Conservation (phyloP, 768 basidiomycete genomes). For the Russula emetica region DNA sequence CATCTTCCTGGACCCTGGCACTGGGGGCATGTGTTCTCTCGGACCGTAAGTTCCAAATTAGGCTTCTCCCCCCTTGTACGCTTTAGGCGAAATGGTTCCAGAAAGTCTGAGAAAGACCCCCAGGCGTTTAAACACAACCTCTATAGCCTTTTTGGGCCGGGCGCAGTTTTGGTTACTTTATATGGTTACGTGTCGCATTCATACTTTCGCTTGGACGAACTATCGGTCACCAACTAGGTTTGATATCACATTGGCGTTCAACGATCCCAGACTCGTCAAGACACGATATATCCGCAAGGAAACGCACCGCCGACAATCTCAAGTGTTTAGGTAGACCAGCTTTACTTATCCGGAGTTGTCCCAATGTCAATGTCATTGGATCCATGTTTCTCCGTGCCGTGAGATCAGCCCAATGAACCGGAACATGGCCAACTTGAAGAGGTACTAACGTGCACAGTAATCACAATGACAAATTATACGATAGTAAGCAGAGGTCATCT, state of each 20-base stretch:
- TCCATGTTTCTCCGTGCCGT: background rate
- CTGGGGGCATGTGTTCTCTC: background rate
- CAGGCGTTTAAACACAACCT: background rate
- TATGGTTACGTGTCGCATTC: background rate
- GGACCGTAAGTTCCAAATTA: background rate
- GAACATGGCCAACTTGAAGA: background rate
- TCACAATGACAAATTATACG: conserved; percentile 3
- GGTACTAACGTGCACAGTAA: no score
- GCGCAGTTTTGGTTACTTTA: background rate
- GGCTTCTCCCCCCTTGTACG: no score
- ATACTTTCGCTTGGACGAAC: background rate
- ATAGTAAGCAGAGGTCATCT: background rate
- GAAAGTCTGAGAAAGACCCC: background rate
- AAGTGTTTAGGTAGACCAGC: background rate
- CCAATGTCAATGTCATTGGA: background rate
- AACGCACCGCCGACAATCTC: background rate
- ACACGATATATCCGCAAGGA: background rate
- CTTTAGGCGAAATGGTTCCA: background rate
- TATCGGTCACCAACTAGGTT: background rate
- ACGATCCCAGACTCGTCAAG: conserved; percentile 9
- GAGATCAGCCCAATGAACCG: background rate
- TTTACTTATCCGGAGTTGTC: background rate
- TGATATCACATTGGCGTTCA: background rate
- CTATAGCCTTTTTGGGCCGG: background rate
- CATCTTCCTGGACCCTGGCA: conserved; percentile 7